phyloP scores from a whole-genome alignment of 768 basidiomycete species.

The Tylopilus felleus region DNA sequence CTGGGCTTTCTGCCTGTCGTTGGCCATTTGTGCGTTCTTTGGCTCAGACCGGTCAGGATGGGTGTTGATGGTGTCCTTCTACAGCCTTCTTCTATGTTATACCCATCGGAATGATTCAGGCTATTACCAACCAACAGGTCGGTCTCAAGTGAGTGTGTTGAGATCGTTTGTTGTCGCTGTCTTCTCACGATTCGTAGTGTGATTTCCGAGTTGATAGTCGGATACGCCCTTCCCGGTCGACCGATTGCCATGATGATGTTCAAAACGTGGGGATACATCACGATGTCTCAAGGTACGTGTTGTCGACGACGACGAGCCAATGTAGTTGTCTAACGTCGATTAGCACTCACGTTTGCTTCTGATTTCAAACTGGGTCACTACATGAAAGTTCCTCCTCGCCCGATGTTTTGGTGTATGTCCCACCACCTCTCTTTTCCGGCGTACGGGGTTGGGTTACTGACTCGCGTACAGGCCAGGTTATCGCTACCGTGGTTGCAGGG shows the following conservation, averaged over 20 bases:
- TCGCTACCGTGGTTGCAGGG: constrained; percentile 58
- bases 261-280: constrained; percentile 71
- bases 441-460: neutral
- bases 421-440: no score
- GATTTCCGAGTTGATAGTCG: constrained; percentile 70
- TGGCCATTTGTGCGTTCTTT: constrained; percentile 28
- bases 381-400: neutral
- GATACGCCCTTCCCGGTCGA: constrained; percentile 52
- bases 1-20: constrained; percentile 41
- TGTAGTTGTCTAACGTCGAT: neutral
- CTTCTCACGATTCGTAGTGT: constrained; percentile 35
- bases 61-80: neutral
- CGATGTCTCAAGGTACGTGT: constrained; percentile 44
- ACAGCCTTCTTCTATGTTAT: constrained; percentile 60
- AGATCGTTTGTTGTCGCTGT: neutral
- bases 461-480: constrained; percentile 43
- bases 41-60: no score
- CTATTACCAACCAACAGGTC: constrained; percentile 77
- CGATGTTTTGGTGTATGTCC: no score
- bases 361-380: constrained; percentile 80
- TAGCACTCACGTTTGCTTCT: constrained; percentile 58
- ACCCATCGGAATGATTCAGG: constrained; percentile 74
- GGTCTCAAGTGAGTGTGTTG: constrained; percentile 40
- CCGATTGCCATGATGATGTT: constrained; percentile 82
- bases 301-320: neutral